Evolutionary conservation across 208 protist species (phyloP), one percentile per base, ranked within the genome.

Genomic region (Trypanosomatidae sp.): DNA sequence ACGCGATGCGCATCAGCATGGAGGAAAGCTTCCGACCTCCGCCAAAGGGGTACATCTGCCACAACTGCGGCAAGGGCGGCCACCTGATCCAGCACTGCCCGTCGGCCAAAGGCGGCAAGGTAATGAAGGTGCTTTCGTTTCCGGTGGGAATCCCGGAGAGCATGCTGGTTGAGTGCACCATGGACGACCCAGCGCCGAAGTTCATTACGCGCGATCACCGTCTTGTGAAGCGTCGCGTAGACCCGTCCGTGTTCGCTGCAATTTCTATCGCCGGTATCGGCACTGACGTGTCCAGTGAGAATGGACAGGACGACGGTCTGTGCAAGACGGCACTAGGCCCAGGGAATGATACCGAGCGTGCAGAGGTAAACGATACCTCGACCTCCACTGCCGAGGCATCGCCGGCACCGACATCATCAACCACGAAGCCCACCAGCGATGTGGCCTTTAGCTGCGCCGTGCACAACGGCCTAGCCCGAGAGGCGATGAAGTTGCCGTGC

Each of bases 51-150:
- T 97, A 97, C 78, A 90, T 97, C 49, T 97, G 92, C 74, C 90
- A 97, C 80, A 95, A 94, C 82, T 97, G 92, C 62, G 92, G 92
- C 44, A 95, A 95, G 56, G 78, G 78, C 33, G 92, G 92, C 3
- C 92, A 97, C 67, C 71, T 88, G 9, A 97, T 97, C 65, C 81
- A 94, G 69, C 90, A 97, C 80, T 97, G 92, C 69, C 92, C 92
- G 19, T 74, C 74, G 15, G 77, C 82, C 9, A 91, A 91, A 36
- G 88, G 83, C 15, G 77, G 82, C 0, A 87, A 82, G 62, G 75
- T 79, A 15, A 44, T 84, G 65, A 89, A 90, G 72, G 69, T 90
- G 47, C 76, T 97, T 7, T 87, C 90, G 33, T 82, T 90, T 25
- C 90, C 92, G n/a, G 81, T 91, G 2, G 92, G 92, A 39, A 97